phyloP scores from a whole-genome alignment of 1,284 basidiomycete species.

The Agaricales sp. region DNA sequence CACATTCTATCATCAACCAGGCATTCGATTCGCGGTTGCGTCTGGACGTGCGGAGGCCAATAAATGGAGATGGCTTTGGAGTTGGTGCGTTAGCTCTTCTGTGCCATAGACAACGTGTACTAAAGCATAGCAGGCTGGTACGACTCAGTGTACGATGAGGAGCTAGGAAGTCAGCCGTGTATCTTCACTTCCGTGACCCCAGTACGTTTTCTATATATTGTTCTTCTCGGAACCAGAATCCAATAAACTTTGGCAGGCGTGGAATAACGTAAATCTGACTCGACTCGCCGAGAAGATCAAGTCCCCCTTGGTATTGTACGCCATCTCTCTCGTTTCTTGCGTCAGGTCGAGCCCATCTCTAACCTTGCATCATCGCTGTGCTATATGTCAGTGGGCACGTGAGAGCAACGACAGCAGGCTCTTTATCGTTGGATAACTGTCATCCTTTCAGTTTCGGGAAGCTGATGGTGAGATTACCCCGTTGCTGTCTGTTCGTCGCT shows the following conservation, averaged over 20 bases:
- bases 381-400: slow-evolving; percentile 65
- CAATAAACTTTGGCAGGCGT: slow-evolving; percentile 46
- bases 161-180: slow-evolving; percentile 81
- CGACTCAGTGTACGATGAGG: slow-evolving; percentile 68
- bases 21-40: slow-evolving; percentile 87
- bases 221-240: not conserved
- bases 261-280: slow-evolving; percentile 88
- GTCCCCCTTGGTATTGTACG: slow-evolving; percentile 86
- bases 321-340: slow-evolving; percentile 8
- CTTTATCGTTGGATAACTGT: slow-evolving; percentile 88
- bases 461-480: slow-evolving; percentile 57
- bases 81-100: slow-evolving; percentile 56
- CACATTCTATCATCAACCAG: slow-evolving; percentile 94
- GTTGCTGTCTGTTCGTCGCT: slow-evolving; percentile 4
- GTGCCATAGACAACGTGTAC: not conserved
- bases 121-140: slow-evolving; percentile 59
- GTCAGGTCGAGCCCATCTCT: not conserved
- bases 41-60: slow-evolving; percentile 70
- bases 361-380: slow-evolving; percentile 2
- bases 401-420: slow-evolving; percentile 78
- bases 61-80: slow-evolving; percentile 96
- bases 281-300: slow-evolving; percentile 92
- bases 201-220: too few relatives aligned
- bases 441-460: slow-evolving; percentile 85
- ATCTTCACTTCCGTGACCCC: slow-evolving; percentile 96